Percentiles rank a stretch among this genome's conserved stretches.
Evolutionary conservation across 176 grass and related monocot species (phyloP).

Genomic region (Juncus inflexus): DNA sequence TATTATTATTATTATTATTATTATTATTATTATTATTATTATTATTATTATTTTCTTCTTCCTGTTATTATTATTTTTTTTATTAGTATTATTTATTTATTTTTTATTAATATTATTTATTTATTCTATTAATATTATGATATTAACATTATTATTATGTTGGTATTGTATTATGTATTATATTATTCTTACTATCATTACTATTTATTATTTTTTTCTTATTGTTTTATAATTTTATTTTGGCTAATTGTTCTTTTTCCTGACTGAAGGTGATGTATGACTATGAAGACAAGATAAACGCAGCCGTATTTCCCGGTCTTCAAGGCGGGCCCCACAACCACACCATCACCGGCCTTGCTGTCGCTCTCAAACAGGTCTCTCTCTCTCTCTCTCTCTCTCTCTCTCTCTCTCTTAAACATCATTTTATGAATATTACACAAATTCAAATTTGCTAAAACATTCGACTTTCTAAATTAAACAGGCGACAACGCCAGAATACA

Average conservation of each 20-base stretch:
- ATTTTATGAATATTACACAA: not conserved
- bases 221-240: too few species aligned
- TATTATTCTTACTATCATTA: too few species aligned
- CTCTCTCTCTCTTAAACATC: not conserved
- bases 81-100: too few species aligned
- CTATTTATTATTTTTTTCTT: too few species aligned
- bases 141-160: too few species aligned
- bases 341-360: constrained; percentile 96
- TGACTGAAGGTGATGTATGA: constrained; percentile 75
- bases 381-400: not conserved
- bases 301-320: constrained; percentile 91
- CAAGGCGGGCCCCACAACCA: constrained; percentile 99
- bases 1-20: too few species aligned
- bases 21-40: too few species aligned
- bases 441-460: not conserved
- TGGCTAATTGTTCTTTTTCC: not conserved
- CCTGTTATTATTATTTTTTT: constrained; percentile 15
- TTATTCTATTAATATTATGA: too few species aligned
- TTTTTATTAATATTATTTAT: too few species aligned
- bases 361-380: constrained; percentile 94
- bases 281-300: constrained; percentile 94
- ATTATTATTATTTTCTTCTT: too few species aligned
- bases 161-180: too few species aligned
- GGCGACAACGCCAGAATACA: constrained; percentile 77
- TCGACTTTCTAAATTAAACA: constrained; percentile 16